A percentile compares a stretch with the other conserved stretches of the same genome.
phyloP scores from a whole-genome alignment of 305 asterid genomes.

The Withania somnifera region DNA sequence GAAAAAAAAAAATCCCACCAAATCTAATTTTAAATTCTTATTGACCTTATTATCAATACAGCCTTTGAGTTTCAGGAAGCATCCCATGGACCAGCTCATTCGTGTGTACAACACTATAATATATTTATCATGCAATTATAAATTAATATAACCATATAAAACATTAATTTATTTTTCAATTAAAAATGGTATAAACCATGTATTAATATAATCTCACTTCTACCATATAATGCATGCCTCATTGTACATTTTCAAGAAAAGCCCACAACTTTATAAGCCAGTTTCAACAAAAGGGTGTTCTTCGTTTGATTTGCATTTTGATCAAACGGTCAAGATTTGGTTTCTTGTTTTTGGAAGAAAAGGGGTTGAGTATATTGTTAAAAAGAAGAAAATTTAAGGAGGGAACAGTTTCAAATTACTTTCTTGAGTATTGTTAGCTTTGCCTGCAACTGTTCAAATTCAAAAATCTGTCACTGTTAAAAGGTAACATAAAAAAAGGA shows the following conservation, averaged over 20 bases:
- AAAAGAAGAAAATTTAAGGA: slow-evolving; percentile 8
- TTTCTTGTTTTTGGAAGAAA: slow-evolving; percentile 8
- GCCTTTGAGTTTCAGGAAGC: background rate
- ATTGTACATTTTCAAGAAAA: slow-evolving; percentile 3
- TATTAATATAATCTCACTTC: background rate
- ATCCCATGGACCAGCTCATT: background rate
- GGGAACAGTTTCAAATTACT: slow-evolving; percentile 44
- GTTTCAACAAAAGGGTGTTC: background rate
- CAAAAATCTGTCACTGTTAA: slow-evolving; percentile 32
- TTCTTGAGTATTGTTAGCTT: slow-evolving; percentile 5
- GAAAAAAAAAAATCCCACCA: too few relatives aligned
- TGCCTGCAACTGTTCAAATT: slow-evolving; percentile 45
- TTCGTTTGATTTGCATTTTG: background rate
- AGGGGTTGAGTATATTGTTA: slow-evolving; percentile 1
- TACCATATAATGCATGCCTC: slow-evolving; percentile 10
- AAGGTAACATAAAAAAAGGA: slow-evolving; percentile 29
- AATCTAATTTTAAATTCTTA: background rate
- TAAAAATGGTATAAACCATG: background rate
- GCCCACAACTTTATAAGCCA: background rate
- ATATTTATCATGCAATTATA: background rate
- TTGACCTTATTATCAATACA: background rate
- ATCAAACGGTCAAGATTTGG: background rate
- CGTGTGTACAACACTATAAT: background rate
- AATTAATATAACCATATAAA: background rate
- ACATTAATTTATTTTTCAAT: background rate